A percentile compares a stretch with the other conserved stretches of the same genome.
phyloP scores from a whole-genome alignment of 2,329 filamentous ascomycete genomes.

The Cytospora schulzeri region DNA sequence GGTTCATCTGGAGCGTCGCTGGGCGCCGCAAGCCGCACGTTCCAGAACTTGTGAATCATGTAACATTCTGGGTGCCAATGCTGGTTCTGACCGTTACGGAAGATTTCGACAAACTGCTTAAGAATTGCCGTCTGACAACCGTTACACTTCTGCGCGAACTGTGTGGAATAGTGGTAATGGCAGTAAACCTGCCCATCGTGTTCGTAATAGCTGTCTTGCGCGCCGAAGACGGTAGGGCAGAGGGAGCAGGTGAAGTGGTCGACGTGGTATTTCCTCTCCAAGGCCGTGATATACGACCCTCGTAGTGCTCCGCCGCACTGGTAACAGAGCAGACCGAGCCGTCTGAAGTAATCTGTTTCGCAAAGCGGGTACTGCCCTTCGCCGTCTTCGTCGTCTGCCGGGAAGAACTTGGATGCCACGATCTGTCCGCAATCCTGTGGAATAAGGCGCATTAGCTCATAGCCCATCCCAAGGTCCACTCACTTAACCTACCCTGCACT shows the following conservation, averaged over 20 bases:
- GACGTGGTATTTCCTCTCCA: slow-evolving; percentile 98
- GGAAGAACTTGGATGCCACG: slow-evolving; percentile 98
- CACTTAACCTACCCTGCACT: slow-evolving; percentile 74
- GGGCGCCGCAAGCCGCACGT: slow-evolving; percentile 77
- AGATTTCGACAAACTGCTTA: slow-evolving; percentile 99
- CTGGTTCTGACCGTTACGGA: slow-evolving; percentile 95
- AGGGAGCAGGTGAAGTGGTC: slow-evolving; percentile 98
- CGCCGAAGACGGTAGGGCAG: slow-evolving; percentile 96
- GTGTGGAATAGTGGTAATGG: slow-evolving; percentile 98
- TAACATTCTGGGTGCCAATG: slow-evolving; percentile 99
- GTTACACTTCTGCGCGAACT: slow-evolving; percentile 93
- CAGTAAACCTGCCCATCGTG: slow-evolving; percentile 96
- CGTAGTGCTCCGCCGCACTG: slow-evolving; percentile 90
- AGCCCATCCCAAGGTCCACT: slow-evolving; percentile 1
- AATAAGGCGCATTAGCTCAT: slow-evolving; percentile 29
- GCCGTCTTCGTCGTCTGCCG: slow-evolving; percentile 86
- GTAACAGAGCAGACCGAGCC: slow-evolving; percentile 86
- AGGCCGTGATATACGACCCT: slow-evolving; percentile 95
- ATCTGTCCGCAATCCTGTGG: slow-evolving; percentile 91
- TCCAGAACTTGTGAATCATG: slow-evolving; percentile 99
- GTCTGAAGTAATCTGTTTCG: slow-evolving; percentile 95
- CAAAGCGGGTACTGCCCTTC: slow-evolving; percentile 89
- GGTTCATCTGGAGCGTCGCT: slow-evolving; percentile 51
- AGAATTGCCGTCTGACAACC: slow-evolving; percentile 96
- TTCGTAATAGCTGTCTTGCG: slow-evolving; percentile 98